These are phyloP conservation scores for Epichloe hybrida DNA, from an alignment of 2,329 filamentous ascomycete genomes.

Conservation along the genomic window DNA sequence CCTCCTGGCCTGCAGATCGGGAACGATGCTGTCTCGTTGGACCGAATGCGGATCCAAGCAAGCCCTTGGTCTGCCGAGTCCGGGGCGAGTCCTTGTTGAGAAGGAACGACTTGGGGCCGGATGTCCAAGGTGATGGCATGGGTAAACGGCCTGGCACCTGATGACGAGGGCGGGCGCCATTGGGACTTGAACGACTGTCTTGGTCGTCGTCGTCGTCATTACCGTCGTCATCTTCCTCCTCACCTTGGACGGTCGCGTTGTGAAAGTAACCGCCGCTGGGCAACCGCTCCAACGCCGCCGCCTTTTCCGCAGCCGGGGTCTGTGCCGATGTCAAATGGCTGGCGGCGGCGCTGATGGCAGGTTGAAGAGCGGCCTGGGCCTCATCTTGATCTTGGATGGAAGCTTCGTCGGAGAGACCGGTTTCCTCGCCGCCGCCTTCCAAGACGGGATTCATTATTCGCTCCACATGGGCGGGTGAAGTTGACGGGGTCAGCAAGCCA, in stretches of 20 bases:
- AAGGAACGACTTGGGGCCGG: constrained; percentile 9
- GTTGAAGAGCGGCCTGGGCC: constrained; percentile 45
- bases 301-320: constrained; percentile 45
- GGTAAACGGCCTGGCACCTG: constrained; percentile 2
- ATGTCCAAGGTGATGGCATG: constrained; percentile 18
- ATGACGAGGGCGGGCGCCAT: background rate
- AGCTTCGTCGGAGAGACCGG: constrained; percentile 9
- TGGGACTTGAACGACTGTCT: constrained; percentile 7
- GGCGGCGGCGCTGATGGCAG: constrained; percentile 42
- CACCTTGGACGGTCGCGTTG: constrained; percentile 7
- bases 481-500: background rate
- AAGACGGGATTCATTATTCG: background rate
- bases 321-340: constrained; percentile 40
- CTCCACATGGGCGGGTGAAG: background rate
- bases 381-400: constrained; percentile 34
- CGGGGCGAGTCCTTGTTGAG: constrained; percentile 9
- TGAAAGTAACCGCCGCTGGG: constrained; percentile 13
- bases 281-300: constrained; percentile 35
- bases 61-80: constrained; percentile 15
- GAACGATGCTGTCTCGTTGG: constrained; percentile 34
- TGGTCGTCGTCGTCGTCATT: constrained; percentile 4
- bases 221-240: constrained; percentile 8
- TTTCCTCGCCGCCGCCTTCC: constrained; percentile 7
- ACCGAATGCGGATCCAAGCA: constrained; percentile 33
- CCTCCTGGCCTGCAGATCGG: constrained; percentile 42